Conservation (phyloP, 306 rosid species). For the Cicer yamashitae region DNA sequence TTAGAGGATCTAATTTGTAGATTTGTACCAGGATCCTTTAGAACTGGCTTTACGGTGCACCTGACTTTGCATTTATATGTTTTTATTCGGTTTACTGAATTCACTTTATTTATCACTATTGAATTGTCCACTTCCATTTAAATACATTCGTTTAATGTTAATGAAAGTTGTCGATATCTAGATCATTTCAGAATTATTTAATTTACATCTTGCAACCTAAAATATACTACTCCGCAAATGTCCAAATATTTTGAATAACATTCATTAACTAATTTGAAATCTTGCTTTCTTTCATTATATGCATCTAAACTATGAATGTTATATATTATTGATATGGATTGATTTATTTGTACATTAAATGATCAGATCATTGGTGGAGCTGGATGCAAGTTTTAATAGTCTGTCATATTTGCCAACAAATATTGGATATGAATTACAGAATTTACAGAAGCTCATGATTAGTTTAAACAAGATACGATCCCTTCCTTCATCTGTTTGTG, state of each 20-base stretch:
- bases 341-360: constrained; percentile 37
- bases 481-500: constrained; percentile 84
- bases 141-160: neutral
- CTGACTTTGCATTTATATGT: no score
- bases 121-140: neutral
- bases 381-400: constrained; percentile 85
- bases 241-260: neutral
- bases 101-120: neutral
- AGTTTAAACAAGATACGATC: constrained; percentile 86
- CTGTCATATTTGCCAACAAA: constrained; percentile 94
- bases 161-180: neutral
- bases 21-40: no score
- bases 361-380: constrained; percentile 89
- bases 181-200: constrained; percentile 14
- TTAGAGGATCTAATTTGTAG: no score
- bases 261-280: constrained; percentile 12
- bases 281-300: neutral
- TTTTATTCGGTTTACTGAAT: no score
- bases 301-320: constrained; percentile 1
- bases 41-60: no score
- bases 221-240: neutral
- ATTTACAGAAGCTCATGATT: constrained; percentile 67
- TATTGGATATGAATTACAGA: constrained; percentile 73
- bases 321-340: constrained; percentile 3
- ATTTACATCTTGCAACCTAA: neutral